Evolutionary conservation across 208 protist species (phyloP), one percentile per base, ranked within the genome.

Genomic region (Wallacemonas sp.): DNA sequence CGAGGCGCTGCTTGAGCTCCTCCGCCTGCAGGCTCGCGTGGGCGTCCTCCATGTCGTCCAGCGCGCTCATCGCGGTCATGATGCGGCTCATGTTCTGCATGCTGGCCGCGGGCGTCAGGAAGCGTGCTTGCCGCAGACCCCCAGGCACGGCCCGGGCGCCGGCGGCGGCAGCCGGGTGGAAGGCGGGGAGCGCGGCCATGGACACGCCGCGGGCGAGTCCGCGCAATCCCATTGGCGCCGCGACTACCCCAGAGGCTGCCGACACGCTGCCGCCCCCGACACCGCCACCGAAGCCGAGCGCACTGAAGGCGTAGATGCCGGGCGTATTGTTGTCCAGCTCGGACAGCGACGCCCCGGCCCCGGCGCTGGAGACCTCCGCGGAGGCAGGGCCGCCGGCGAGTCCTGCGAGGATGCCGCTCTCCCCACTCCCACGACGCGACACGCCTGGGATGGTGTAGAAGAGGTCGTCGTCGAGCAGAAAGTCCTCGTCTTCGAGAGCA

Each of bases 401-500:
- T 8, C 44, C 44, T 18, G 18, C 10, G 18, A 23, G 44, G 7
- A 16, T 16, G 20, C 44, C 20, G 32, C 14, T 33, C 5, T 61
- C 50, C 10, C 23, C 45, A 28, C 45, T 57, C 14, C 46, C 49
- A 22, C 39, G 36, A 49, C 50, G 52, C 54, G 64, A 29, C 20
- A 77, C 49, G 62, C 81, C 82, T 44, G 76, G 72, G 50, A 92
- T 49, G 14, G 72, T 66, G 50, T 82, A 70, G 42, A 83, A 91
- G 55, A 82, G 85, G 7, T 80, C 86, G 42, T 91, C 82, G 64
- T 84, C 80, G 20, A 91, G 76, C 42, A 96, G 66, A 68, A 94
- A 94, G 42, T 83, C 81, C 55, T 92, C 86, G 66, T 92, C 80
- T 38, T 81, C 70, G 16, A 96, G 65, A 3, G 88, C 75, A 46